phyloP scores from a whole-genome alignment of 352 stramenopile genomes.

The Thraustochytrium striatum region DNA sequence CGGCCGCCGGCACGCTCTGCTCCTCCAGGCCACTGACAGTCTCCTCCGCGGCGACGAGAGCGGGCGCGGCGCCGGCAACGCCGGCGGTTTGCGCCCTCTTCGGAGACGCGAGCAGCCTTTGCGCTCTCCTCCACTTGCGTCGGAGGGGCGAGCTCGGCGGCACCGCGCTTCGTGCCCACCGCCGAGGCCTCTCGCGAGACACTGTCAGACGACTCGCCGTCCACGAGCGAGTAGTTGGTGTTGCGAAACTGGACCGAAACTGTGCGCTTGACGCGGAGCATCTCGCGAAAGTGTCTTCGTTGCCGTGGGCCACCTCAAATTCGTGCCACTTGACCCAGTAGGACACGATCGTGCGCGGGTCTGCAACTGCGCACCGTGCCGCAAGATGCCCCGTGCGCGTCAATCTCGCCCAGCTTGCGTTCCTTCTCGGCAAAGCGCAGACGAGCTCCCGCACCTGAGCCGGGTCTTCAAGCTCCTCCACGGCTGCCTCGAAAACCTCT shows the following conservation, averaged over 20 bases:
- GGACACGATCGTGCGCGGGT: conserved; percentile 83
- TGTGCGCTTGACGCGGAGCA: conserved; percentile 94
- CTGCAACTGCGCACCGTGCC: conserved; percentile 94
- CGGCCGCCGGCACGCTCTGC: background rate
- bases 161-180: too few species aligned
- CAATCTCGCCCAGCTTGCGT: conserved; percentile 90
- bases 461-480: conserved; percentile 82
- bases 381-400: conserved; percentile 89
- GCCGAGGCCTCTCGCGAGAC: too few species aligned
- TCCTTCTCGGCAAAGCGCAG: conserved; percentile 94
- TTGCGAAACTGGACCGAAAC: conserved; percentile 84
- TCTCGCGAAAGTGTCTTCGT: conserved; percentile 96
- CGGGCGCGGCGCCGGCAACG: too few species aligned
- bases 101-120: too few species aligned
- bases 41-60: too few species aligned
- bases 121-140: too few species aligned
- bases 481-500: conserved; percentile 92
- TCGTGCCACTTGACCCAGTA: conserved; percentile 96
- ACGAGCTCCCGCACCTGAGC: conserved; percentile 77
- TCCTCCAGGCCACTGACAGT: too few species aligned
- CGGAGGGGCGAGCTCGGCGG: too few species aligned
- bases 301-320: conserved; percentile 84
- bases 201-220: too few species aligned
- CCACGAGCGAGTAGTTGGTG: conserved; percentile 10
- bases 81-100: too few species aligned